These are phyloP conservation scores for Backusella australiensis DNA, from an alignment of 192 early-diverging fungal genomes.

Conservation along the genomic window DNA sequence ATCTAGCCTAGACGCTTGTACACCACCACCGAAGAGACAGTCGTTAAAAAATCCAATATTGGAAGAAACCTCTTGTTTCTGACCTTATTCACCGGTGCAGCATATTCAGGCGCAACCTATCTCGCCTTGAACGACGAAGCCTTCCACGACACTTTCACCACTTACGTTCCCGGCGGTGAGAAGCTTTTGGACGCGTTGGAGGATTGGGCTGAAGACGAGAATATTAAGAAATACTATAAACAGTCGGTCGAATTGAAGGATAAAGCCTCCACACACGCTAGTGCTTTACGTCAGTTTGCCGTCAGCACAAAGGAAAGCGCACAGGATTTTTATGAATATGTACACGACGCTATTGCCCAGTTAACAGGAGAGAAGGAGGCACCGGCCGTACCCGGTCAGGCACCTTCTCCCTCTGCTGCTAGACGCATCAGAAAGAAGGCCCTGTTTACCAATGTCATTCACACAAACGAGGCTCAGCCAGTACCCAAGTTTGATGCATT, in stretches of 20 bases:
- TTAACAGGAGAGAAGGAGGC: slow-evolving; percentile 23
- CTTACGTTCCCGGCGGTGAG: slow-evolving; percentile 60
- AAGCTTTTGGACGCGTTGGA: slow-evolving; percentile 49
- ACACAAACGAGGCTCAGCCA: background rate
- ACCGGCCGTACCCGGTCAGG: slow-evolving; percentile 3
- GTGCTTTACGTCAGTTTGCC: slow-evolving; percentile 21
- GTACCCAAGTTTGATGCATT: background rate
- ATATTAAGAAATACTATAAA: slow-evolving; percentile 12
- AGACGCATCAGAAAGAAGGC: background rate
- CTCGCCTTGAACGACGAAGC: slow-evolving; percentile 48
- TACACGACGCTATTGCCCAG: slow-evolving; percentile 26
- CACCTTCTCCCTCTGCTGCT: background rate
- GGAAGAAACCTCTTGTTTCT: slow-evolving; percentile 17
- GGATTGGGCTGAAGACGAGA: slow-evolving; percentile 40
- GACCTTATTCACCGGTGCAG: slow-evolving; percentile 31
- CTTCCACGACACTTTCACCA: slow-evolving; percentile 59
- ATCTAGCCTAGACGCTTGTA: slow-evolving; percentile 3
- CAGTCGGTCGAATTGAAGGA: slow-evolving; percentile 13
- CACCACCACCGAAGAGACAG: background rate
- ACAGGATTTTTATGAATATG: slow-evolving; percentile 34
- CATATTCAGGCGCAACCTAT: slow-evolving; percentile 49
- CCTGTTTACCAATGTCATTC: slow-evolving; percentile 11
- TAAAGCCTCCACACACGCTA: slow-evolving; percentile 34
- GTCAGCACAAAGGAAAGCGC: slow-evolving; percentile 16
- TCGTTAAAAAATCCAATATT: background rate